A percentile compares a stretch with the other conserved stretches of the same genome.
phyloP scores from a whole-genome alignment of 2,329 filamentous ascomycete genomes.

The Penicillium oxalicum region DNA sequence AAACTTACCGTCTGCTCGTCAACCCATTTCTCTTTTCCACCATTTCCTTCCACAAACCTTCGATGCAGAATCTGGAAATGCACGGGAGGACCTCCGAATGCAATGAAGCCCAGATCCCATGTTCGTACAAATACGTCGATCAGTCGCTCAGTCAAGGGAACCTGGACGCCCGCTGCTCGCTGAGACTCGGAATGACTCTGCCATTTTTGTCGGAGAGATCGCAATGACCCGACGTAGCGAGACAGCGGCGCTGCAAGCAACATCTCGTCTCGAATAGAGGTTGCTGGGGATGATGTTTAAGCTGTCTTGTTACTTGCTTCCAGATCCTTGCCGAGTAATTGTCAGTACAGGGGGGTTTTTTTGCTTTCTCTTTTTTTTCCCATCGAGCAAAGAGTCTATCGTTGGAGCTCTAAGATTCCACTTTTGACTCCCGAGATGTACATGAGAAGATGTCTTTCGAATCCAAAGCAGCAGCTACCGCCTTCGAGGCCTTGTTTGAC shows the following conservation, averaged over 20 bases:
- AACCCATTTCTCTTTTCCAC: slow-evolving; percentile 54
- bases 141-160: background rate
- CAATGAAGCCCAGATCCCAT: slow-evolving; percentile 60
- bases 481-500: no score
- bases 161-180: background rate
- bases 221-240: background rate
- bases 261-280: background rate
- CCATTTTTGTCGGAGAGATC: slow-evolving; percentile 5
- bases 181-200: background rate
- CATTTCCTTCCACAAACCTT: slow-evolving; percentile 51
- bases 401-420: no score
- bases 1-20: slow-evolving; percentile 58
- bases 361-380: no score
- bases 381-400: no score
- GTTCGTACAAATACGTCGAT: slow-evolving; percentile 35
- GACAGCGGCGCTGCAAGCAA: slow-evolving; percentile 4
- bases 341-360: no score
- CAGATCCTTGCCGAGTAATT: no score
- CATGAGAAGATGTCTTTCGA: no score
- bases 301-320: no score
- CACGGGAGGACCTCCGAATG: slow-evolving; percentile 63
- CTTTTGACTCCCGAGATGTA: no score
- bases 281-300: background rate
- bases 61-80: slow-evolving; percentile 63
- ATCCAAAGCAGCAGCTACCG: no score